Percentiles rank a stretch among this genome's conserved stretches.
Evolutionary conservation across 2,329 filamentous ascomycete genomes (phyloP).

Genomic region (Dothideomycetes sp.): DNA sequence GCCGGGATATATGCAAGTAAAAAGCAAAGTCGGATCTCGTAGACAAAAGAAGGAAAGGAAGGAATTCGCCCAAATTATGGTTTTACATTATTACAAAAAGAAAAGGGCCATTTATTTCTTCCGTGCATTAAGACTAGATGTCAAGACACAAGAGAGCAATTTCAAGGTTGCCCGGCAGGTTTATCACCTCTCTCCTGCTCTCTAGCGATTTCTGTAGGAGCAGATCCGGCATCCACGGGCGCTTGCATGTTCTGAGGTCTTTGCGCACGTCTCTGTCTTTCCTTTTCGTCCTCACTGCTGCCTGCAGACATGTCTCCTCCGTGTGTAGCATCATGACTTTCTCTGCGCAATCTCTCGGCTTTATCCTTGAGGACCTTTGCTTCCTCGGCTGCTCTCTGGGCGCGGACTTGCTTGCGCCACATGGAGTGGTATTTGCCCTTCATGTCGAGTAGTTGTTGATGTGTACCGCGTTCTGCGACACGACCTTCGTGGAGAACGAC

Average conservation of each 20-base stretch:
- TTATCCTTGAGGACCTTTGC: constrained; percentile 41
- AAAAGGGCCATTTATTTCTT: too few species aligned
- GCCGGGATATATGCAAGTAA: too few species aligned
- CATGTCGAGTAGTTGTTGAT: constrained; percentile 40
- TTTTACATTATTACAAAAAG: too few species aligned
- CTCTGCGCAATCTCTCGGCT: constrained; percentile 38
- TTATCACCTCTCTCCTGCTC: constrained; percentile 14
- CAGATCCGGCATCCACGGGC: constrained; percentile 10
- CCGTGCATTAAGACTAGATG: not conserved
- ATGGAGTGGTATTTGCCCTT: constrained; percentile 40
- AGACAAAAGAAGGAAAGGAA: too few species aligned
- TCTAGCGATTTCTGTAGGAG: constrained; percentile 9
- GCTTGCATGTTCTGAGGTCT: constrained; percentile 14
- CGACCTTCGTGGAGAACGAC: constrained; percentile 45
- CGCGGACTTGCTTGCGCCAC: constrained; percentile 46
- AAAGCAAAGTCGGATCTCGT: too few species aligned
- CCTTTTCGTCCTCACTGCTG: constrained; percentile 29
- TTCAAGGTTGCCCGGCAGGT: constrained; percentile 21
- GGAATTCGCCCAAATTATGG: too few species aligned
- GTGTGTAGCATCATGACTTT: constrained; percentile 27
- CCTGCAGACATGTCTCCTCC: constrained; percentile 29
- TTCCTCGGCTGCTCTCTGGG: constrained; percentile 41
- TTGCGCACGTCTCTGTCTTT: constrained; percentile 7
- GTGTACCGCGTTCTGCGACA: constrained; percentile 43
- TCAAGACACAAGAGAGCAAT: not conserved